Evolutionary conservation across 768 basidiomycete species (phyloP).

Genomic region (Xerocomellus amylosporus): DNA sequence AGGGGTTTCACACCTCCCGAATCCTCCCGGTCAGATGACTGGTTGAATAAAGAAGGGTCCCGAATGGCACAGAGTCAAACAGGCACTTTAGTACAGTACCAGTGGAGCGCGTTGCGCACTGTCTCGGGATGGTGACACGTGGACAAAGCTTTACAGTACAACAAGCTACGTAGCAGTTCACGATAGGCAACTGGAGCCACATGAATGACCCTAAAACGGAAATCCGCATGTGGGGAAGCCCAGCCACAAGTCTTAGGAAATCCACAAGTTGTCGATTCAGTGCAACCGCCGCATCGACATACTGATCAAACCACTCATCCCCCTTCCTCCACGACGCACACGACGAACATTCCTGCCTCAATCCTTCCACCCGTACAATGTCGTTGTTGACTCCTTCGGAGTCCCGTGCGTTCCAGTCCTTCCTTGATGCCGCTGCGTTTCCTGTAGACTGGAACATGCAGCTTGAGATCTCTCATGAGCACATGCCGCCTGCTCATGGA

Average conservation of each 20-base stretch:
- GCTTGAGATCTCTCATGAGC: conserved; percentile 38
- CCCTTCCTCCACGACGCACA: not conserved
- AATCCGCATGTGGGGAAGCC: conserved; percentile 23
- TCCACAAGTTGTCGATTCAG: conserved; percentile 18
- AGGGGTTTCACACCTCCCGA: not conserved
- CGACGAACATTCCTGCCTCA: not conserved
- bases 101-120: not conserved
- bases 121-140: not conserved
- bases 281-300: conserved; percentile 12
- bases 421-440: conserved; percentile 49
- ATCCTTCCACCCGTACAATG: conserved; percentile 34
- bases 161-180: not conserved
- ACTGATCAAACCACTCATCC: not conserved
- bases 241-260: conserved; percentile 30
- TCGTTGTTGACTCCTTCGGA: conserved; percentile 66
- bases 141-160: not conserved
- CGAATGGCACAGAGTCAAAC: not conserved
- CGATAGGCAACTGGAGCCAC: conserved; percentile 16
- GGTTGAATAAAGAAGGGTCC: not conserved
- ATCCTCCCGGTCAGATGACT: not conserved
- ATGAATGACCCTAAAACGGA: conserved; percentile 20
- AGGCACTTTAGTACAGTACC: not conserved
- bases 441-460: conserved; percentile 49
- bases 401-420: conserved; percentile 65
- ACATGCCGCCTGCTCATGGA: conserved; percentile 50